Base-by-base conservation (phyloP, 768 basidiomycete genomes). In the Imleria badia region DNA sequence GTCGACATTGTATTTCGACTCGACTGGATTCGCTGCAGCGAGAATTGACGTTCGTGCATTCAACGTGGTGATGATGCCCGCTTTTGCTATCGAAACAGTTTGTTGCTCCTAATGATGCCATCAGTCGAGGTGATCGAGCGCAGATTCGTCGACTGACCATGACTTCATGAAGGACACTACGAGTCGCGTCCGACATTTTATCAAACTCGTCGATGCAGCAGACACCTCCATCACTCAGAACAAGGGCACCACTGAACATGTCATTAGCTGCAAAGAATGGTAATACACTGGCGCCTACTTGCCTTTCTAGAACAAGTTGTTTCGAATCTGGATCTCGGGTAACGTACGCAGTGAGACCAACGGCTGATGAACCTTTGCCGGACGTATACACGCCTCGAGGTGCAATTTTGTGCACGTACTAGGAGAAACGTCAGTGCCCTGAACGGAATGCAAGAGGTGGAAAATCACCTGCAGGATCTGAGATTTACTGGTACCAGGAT, bases 141-240 rank as follows among this genome's bases (percentile, higher is more conserved):
- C 7, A 7, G 31, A 43, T 40, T 43, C 41, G 20, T 22, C 56
- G 48, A 61, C 79, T 49, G 60, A 92, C 91, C 96, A 98, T 98
- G 15, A 97, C 95, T 84, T 98, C 96, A 72, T 99, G 97, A 42
- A 99, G 82, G 10, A 98, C 96, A 67, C 97, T 98, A 44, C 97
- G 87, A 41, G 97, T 98, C 6, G 91, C 84, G 56, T 98, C 89
- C 34, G 95, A 94, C 97, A 99, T 99, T 73, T 99, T 99, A 75
- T 99, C 97, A 63, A 99, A 98, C 72, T 98, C 96, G 62, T 98
- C 96, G 61, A 98, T 98, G 67, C 96, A 98, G 69, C 94, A 98
- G 6, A 98, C 94, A 69, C 95, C 96, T 2, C 96, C 96, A 60
- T 98, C 96, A 67, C 90, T 92, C 55, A 98, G 73, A 2, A 97